Base-by-base conservation (phyloP, 257 asterid species). In the Ilex asprella region DNA sequence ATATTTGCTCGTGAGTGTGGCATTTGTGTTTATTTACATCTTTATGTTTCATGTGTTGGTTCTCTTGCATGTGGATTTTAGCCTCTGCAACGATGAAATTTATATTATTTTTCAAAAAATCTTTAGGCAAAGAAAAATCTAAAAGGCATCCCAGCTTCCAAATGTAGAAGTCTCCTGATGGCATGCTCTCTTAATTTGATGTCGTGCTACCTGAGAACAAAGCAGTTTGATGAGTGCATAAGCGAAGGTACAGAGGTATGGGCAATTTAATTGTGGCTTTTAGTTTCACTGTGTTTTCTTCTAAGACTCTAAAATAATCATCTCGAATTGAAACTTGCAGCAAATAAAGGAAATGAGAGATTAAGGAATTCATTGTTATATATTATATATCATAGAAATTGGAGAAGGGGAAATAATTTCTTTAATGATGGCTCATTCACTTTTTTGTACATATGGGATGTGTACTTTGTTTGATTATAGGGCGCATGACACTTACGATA, bases 241-340 rank as follows among this genome's bases (percentile, higher is more conserved):
- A 43, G 30, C 61, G 99, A 93, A 81, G 99, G 96, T 67, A 75
- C 95, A 16, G 99, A 93, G 99, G 99, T 89, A 80, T 77, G 82
- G 62, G 56, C 30, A 39, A 31, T 61, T 13, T 46, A 14, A 12
- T 39, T 41, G 14, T 53, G 14, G 57, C 15, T 15, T 53, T 30
- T 46, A 46, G 13, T 46, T 4, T 21, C 27, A 21, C 27, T 21
- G 27, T 21, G 27, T 21, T 21, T 21, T 21, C 1, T 21, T 46
- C 10, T 14, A 10, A 46, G 8, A 8, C 8, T 8, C 5, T 35
- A 35, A 3, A 35, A 35, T 35, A 35, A 35, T 35, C 8, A 8
- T 35, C 41, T 35, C 41, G 8, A 35, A 35, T 35, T 1, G 41
- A 35, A 35, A 35, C 41, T 0, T 35, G 41, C 41, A 5, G 8